These are phyloP conservation scores for Sparassis latifolia DNA, from an alignment of 1,284 basidiomycete genomes.

Conservation along the genomic window DNA sequence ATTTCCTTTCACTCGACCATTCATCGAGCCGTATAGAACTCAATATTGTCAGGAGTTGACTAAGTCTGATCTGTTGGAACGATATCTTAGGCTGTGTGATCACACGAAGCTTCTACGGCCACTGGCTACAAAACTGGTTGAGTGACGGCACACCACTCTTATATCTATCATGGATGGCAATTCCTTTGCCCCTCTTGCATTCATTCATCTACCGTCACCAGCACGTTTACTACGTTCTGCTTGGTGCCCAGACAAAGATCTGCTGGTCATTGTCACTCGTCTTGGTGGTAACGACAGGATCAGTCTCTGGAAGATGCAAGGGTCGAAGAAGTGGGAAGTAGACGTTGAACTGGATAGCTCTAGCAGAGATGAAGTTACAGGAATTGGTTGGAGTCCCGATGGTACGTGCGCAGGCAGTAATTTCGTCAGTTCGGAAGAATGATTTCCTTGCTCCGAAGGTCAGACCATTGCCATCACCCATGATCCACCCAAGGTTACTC, in stretches of 20 bases:
- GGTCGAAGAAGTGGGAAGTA: conserved; percentile 74
- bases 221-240: conserved; percentile 54
- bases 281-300: conserved; percentile 60
- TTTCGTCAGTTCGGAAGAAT: conserved; percentile 8
- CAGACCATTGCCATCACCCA: conserved; percentile 69
- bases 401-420: conserved; percentile 37
- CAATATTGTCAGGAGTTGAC: no score
- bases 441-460: conserved; percentile 34
- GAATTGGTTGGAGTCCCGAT: conserved; percentile 74
- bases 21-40: no score
- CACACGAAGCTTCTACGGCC: no score
- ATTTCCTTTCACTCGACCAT: no score
- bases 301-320: conserved; percentile 75
- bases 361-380: conserved; percentile 45
- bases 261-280: conserved; percentile 60
- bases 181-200: conserved; percentile 53
- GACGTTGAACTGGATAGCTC: conserved; percentile 37
- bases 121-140: no score
- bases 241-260: conserved; percentile 82
- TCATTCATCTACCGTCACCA: conserved; percentile 46
- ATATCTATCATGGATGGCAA: conserved; percentile 31
- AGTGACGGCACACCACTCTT: neutral
- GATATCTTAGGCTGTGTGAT: no score
- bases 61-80: no score
- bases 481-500: conserved; percentile 56